These are phyloP conservation scores for Thelephora terrestris DNA, from an alignment of 1,284 basidiomycete genomes.

Conservation along the genomic window DNA sequence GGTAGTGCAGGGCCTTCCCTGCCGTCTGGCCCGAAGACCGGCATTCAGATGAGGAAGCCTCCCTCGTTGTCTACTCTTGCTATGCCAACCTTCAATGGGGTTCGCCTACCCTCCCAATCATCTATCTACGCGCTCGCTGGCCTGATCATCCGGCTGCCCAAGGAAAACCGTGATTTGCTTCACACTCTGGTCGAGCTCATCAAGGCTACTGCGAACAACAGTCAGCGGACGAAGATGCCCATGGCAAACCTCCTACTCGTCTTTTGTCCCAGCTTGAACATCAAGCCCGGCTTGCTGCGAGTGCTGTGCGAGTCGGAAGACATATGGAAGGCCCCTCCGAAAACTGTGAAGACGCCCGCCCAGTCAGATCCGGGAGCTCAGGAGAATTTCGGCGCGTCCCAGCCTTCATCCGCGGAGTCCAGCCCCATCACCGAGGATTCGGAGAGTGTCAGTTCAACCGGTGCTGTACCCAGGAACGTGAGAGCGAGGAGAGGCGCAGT, in stretches of 20 bases:
- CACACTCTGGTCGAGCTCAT: conserved; percentile 67
- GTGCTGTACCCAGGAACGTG: neutral
- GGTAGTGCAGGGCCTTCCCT: conserved; percentile 25
- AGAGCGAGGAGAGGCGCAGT: conserved; percentile 3
- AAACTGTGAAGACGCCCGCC: conserved; percentile 4
- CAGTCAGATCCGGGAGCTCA: neutral
- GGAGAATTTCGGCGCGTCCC: conserved; percentile 4
- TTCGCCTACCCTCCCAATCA: conserved; percentile 46
- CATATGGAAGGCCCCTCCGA: conserved; percentile 43
- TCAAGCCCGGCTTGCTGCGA: conserved; percentile 66
- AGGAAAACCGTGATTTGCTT: conserved; percentile 64
- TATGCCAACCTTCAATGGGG: conserved; percentile 50
- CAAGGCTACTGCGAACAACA: conserved; percentile 49
- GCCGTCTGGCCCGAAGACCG: conserved; percentile 31
- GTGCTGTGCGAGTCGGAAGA: conserved; percentile 61
- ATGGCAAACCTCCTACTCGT: conserved; percentile 71
- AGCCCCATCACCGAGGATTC: neutral
- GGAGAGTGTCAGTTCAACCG: neutral
- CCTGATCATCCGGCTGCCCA: conserved; percentile 56
- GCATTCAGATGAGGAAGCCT: conserved; percentile 49
- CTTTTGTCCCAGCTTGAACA: conserved; percentile 71
- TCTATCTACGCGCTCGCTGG: conserved; percentile 42
- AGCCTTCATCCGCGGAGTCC: neutral
- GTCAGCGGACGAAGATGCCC: conserved; percentile 74
- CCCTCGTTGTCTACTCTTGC: conserved; percentile 69